Percentiles rank a stretch among this genome's conserved stretches.
phyloP scores from a whole-genome alignment of 176 grass and related monocot species.

The Lolium rigidum region DNA sequence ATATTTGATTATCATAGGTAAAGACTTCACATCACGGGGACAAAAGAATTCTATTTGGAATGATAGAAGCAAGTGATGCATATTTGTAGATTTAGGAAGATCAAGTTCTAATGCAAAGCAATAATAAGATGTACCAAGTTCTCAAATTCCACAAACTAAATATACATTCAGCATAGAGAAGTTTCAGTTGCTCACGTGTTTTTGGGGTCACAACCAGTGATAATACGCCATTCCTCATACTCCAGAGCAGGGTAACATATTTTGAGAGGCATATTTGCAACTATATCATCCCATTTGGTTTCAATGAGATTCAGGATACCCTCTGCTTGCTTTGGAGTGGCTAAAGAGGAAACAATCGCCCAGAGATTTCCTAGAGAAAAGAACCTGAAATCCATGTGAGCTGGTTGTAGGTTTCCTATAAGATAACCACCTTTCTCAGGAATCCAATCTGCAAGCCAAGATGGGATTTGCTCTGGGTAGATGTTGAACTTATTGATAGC shows the following conservation, averaged over 20 bases:
- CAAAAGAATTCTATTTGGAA: conserved; percentile 26
- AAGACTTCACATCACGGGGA: conserved; percentile 1
- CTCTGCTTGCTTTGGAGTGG: conserved; percentile 82
- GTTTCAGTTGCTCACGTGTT: conserved; percentile 72
- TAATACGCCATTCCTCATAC: conserved; percentile 94
- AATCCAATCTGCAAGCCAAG: conserved; percentile 87
- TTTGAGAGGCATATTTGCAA: conserved; percentile 92
- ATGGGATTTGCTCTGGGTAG: conserved; percentile 89
- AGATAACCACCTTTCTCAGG: conserved; percentile 90
- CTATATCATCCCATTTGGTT: conserved; percentile 97
- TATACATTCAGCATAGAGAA: conserved; percentile 34
- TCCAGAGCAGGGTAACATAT: conserved; percentile 98
- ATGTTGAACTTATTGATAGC: conserved; percentile 95
- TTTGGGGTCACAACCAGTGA: conserved; percentile 96
- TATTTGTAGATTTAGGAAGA: conserved; percentile 36
- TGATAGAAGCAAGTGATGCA: conserved; percentile 25
- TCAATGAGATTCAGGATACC: conserved; percentile 93
- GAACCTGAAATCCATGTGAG: conserved; percentile 99
- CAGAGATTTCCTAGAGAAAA: conserved; percentile 96
- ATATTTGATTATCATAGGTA: conserved; percentile 7
- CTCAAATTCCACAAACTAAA: conserved; percentile 30
- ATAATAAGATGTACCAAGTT: conserved; percentile 29
- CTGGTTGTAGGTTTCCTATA: conserved; percentile 86
- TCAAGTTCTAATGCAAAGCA: neutral
- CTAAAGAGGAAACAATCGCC: conserved; percentile 85